Conservation (phyloP, 768 basidiomycete genomes). For the Suillus cothurnatus region DNA sequence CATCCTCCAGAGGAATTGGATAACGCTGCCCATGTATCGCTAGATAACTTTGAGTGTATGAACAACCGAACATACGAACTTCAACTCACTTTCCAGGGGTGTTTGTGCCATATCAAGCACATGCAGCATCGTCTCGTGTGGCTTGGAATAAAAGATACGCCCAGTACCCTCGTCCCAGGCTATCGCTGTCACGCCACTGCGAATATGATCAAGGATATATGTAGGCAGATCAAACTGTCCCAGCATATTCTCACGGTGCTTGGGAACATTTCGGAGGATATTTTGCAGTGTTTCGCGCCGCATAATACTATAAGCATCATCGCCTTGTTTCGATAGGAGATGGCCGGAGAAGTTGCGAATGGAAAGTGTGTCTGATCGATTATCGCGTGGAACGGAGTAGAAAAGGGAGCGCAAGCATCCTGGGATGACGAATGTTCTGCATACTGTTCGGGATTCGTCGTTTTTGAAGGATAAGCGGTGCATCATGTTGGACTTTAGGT, state of each 20-base stretch:
- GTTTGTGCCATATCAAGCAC: constrained; percentile 52
- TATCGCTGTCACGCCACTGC: constrained; percentile 46
- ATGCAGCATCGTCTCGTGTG: constrained; percentile 40
- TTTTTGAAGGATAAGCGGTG: constrained; percentile 31
- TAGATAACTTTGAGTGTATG: constrained; percentile 31
- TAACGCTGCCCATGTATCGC: constrained; percentile 35
- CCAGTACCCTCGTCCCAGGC: constrained; percentile 71
- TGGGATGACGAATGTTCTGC: constrained; percentile 33
- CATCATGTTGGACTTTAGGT: constrained; percentile 24
- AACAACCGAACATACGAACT: constrained; percentile 10
- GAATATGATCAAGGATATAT: constrained; percentile 21
- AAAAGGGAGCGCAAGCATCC: constrained; percentile 36
- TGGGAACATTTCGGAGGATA: constrained; percentile 22
- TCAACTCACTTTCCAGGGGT: constrained; percentile 34
- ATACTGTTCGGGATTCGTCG: constrained; percentile 22
- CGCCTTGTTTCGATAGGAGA: constrained; percentile 38
- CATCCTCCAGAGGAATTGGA: constrained; percentile 31
- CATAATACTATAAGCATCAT: constrained; percentile 23
- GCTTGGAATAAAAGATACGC: constrained; percentile 53
- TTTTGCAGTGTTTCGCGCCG: constrained; percentile 24
- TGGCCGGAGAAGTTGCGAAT: constrained; percentile 36
- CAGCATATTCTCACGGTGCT: constrained; percentile 22
- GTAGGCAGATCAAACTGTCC: constrained; percentile 26
- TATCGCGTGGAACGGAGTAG: constrained; percentile 28
- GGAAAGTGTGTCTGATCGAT: constrained; percentile 28